Evolutionary conservation across 2,329 filamentous ascomycete genomes (phyloP).

Genomic region (Monosporascus sp.): DNA sequence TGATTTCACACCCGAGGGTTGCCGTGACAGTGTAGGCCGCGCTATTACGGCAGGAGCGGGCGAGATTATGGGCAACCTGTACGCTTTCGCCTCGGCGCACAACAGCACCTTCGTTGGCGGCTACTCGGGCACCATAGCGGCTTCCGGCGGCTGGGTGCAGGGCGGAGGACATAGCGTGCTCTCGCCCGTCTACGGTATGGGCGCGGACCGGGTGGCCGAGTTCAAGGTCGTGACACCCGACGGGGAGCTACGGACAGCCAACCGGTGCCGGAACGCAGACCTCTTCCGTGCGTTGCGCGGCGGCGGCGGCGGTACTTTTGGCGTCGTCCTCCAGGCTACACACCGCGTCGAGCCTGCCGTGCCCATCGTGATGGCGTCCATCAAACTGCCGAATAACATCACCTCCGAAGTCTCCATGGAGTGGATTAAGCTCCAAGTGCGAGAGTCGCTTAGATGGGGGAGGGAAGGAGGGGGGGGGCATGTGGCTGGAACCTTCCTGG

Average conservation of each 20-base stretch:
- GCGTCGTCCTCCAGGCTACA: constrained; percentile 37
- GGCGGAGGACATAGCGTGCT: constrained; percentile 25
- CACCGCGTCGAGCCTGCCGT: constrained; percentile 35
- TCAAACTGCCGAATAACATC: constrained; percentile 20
- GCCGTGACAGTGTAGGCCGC: constrained; percentile 7
- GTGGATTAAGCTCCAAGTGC: constrained; percentile 20
- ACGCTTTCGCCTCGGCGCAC: constrained; percentile 19
- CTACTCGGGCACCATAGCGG: constrained; percentile 15
- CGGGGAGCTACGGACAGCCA: constrained; percentile 18
- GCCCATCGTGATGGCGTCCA: constrained; percentile 22
- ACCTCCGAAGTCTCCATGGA: constrained; percentile 23
- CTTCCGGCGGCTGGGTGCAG: constrained; percentile 23
- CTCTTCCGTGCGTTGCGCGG: constrained; percentile 46
- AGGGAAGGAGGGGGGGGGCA: constrained; percentile 19
- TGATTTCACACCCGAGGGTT: constrained; percentile 17
- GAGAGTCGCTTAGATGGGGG: constrained; percentile 14
- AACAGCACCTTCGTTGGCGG: constrained; percentile 21
- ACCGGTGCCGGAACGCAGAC: constrained; percentile 32
- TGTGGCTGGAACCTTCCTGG: constrained; percentile 14
- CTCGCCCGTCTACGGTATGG: constrained; percentile 22
- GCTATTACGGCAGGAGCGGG: constrained; percentile 25
- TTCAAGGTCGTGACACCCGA: constrained; percentile 24
- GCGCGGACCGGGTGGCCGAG: constrained; percentile 22
- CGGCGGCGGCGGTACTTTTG: constrained; percentile 41
- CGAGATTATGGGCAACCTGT: constrained; percentile 21